phyloP scores from a whole-genome alignment of 768 basidiomycete species.

The Xerocomellus intermedius region DNA sequence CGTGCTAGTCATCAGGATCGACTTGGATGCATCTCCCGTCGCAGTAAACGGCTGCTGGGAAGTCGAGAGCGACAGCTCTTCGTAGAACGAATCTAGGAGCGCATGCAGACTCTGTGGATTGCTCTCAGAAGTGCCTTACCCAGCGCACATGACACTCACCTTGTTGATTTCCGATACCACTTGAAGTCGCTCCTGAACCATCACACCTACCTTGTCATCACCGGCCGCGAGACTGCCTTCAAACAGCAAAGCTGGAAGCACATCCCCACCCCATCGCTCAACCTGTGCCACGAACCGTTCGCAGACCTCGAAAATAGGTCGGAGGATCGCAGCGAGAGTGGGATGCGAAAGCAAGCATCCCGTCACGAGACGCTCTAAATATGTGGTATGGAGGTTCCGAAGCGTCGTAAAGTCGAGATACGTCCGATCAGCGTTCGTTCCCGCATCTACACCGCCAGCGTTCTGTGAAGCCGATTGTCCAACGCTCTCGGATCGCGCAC shows the following conservation, averaged over 20 bases:
- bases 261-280: slow-evolving; percentile 90
- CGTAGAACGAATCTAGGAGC: slow-evolving; percentile 74
- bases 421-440: slow-evolving; percentile 25
- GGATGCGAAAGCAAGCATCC: slow-evolving; percentile 77
- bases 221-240: slow-evolving; percentile 69
- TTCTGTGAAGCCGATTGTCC: slow-evolving; percentile 9
- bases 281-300: slow-evolving; percentile 86
- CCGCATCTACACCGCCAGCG: slow-evolving; percentile 16
- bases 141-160: slow-evolving; percentile 39
- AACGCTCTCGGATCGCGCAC: slow-evolving; percentile 21
- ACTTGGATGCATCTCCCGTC: slow-evolving; percentile 69
- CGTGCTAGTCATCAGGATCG: slow-evolving; percentile 58
- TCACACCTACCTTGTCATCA: slow-evolving; percentile 58
- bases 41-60: slow-evolving; percentile 69
- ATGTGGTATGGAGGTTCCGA: slow-evolving; percentile 76
- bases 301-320: slow-evolving; percentile 77
- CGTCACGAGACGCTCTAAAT: slow-evolving; percentile 73
- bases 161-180: slow-evolving; percentile 76
- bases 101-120: slow-evolving; percentile 59
- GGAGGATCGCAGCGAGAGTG: slow-evolving; percentile 57
- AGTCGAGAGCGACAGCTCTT: slow-evolving; percentile 71
- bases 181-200: slow-evolving; percentile 68
- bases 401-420: slow-evolving; percentile 84
- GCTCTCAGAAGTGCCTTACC: neutral
- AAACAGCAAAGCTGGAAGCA: slow-evolving; percentile 77